A percentile compares a stretch with the other conserved stretches of the same genome.
Conservation (phyloP, 768 basidiomycete species). For the Paxillus involutus region DNA sequence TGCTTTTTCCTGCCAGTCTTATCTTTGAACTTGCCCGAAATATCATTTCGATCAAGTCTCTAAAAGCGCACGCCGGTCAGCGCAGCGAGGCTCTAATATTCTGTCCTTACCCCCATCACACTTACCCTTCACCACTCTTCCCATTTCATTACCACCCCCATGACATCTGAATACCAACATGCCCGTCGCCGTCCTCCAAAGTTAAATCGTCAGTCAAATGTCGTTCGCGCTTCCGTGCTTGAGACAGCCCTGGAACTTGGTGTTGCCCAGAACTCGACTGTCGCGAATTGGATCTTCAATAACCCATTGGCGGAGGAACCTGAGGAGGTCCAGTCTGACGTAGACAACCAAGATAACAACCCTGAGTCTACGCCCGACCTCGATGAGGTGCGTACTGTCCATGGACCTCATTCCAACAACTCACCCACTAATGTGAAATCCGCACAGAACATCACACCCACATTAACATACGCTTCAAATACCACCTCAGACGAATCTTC, state of each 20-base stretch:
- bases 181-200: conserved; percentile 30
- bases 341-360: neutral
- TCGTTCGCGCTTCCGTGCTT: conserved; percentile 70
- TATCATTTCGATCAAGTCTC: conserved; percentile 11
- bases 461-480: conserved; percentile 40
- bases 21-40: conserved; percentile 11
- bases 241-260: conserved; percentile 73
- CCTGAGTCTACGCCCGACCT: conserved; percentile 15
- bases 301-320: conserved; percentile 58
- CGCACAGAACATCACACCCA: conserved; percentile 29
- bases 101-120: conserved; percentile 2
- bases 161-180: conserved; percentile 20
- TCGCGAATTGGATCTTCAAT: conserved; percentile 74
- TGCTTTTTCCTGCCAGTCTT: conserved; percentile 2
- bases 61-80: conserved; percentile 5
- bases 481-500: conserved; percentile 44
- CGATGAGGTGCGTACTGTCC: conserved; percentile 29
- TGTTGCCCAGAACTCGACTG: conserved; percentile 53
- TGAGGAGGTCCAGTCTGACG: conserved; percentile 36
- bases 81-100: conserved; percentile 1
- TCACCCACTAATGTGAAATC: conserved; percentile 10
- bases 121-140: conserved; percentile 15
- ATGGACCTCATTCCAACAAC: neutral
- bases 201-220: conserved; percentile 50
- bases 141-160: conserved; percentile 11